Conservation (phyloP, 129 eudicot genomes). For the Ambrosia trifida region DNA sequence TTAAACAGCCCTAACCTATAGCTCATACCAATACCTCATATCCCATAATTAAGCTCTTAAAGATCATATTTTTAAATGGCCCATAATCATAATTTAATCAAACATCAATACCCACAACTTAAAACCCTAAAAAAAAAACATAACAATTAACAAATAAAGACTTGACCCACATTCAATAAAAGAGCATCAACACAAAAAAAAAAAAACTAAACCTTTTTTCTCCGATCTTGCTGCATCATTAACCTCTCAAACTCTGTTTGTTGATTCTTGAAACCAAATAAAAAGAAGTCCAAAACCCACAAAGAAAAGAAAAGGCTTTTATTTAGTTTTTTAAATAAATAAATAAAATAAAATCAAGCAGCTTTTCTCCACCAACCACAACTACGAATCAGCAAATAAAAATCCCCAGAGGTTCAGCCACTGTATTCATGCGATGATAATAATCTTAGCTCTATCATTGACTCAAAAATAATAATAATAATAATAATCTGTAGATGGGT, state of each 20-base stretch:
- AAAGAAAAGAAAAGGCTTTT: background rate
- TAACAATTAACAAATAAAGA: background rate
- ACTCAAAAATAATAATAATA: background rate
- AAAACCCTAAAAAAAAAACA: too few species aligned
- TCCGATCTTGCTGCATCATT: conserved; percentile 70
- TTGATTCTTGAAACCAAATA: too few species aligned
- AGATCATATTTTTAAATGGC: too few species aligned
- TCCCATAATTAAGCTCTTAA: too few species aligned
- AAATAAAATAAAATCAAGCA: conserved; percentile 35
- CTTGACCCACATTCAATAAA: conserved; percentile 15
- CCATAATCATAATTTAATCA: background rate
- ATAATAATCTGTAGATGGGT: conserved; percentile 6
- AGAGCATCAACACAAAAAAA: background rate
- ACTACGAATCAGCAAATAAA: conserved; percentile 43
- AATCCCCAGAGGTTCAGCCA: conserved; percentile 24
- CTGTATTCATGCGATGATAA: conserved; percentile 41
- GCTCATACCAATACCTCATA: background rate
- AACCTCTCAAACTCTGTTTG: background rate
- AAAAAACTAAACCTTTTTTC: conserved; percentile 56
- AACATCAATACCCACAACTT: too few species aligned
- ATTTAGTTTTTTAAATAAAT: too few species aligned
- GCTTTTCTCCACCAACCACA: conserved; percentile 67
- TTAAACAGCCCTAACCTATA: too few species aligned
- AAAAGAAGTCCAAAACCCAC: background rate
- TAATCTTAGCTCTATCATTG: conserved; percentile 21